A percentile compares a stretch with the other conserved stretches of the same genome.
Conservation (phyloP, 495 filamentous ascomycete species). For the Pseudoneurospora amorphoporcata region DNA sequence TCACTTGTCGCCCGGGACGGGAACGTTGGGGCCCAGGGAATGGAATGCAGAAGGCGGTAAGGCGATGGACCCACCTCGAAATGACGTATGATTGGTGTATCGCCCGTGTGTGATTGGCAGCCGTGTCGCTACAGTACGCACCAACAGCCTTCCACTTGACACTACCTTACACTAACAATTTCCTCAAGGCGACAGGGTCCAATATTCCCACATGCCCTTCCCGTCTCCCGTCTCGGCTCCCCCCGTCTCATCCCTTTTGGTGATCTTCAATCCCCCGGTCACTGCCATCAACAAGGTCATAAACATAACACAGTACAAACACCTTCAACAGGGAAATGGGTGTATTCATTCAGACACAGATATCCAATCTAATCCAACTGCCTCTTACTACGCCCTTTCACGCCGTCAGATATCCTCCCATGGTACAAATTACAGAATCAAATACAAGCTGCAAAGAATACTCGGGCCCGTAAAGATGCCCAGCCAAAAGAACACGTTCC, state of each 20-base stretch:
- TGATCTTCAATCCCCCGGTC: background rate
- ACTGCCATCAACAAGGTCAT: background rate
- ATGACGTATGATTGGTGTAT: background rate
- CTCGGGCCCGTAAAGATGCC: constrained; percentile 63
- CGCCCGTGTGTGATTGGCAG: background rate
- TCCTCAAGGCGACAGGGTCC: background rate
- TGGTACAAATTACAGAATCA: constrained; percentile 44
- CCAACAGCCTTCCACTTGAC: background rate
- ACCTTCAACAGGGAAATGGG: background rate
- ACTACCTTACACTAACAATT: background rate
- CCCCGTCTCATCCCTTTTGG: background rate
- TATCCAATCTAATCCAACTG: background rate
- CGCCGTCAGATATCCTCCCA: background rate
- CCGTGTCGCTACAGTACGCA: background rate
- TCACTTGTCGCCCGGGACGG: background rate
- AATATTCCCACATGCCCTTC: background rate
- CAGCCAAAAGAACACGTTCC: constrained; percentile 67
- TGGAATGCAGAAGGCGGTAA: background rate
- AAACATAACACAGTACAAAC: background rate
- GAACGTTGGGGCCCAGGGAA: background rate
- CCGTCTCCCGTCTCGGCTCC: background rate
- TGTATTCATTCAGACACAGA: background rate
- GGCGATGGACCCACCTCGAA: background rate
- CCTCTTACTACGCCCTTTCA: background rate
- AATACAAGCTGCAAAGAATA: constrained; percentile 58